A percentile compares a stretch with the other conserved stretches of the same genome.
Conservation (phyloP, 441 rosid genomes). For the Kokia cookei region DNA sequence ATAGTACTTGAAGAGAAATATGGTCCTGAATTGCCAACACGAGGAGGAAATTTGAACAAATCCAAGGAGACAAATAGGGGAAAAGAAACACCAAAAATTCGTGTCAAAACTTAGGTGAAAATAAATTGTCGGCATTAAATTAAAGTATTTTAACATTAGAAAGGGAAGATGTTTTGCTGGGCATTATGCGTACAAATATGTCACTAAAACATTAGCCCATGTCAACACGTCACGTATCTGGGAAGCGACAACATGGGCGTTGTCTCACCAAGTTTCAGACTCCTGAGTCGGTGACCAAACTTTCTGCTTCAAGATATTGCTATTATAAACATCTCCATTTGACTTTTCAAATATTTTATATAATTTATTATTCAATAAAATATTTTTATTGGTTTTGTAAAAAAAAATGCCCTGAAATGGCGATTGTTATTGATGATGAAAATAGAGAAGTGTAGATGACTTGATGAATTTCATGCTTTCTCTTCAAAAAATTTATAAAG, state of each 20-base stretch:
- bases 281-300: background rate
- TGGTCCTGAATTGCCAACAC: background rate
- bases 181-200: background rate
- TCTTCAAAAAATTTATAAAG: background rate
- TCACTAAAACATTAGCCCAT: constrained; percentile 4
- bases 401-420: background rate
- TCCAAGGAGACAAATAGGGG: background rate
- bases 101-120: background rate
- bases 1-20: background rate
- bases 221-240: constrained; percentile 5
- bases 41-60: background rate
- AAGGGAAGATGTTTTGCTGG: background rate
- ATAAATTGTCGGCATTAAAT: constrained; percentile 8
- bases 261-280: constrained; percentile 1
- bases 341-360: background rate
- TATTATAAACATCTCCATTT: background rate
- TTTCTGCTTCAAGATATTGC: background rate
- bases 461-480: background rate
- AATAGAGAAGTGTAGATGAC: background rate
- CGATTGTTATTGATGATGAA: background rate
- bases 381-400: background rate
- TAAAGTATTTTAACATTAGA: background rate
- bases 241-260: background rate
- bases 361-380: background rate
- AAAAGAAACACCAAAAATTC: background rate